Evolutionary conservation across 163 green algal genomes (phyloP).

Genomic region (Chloroidium sp.): DNA sequence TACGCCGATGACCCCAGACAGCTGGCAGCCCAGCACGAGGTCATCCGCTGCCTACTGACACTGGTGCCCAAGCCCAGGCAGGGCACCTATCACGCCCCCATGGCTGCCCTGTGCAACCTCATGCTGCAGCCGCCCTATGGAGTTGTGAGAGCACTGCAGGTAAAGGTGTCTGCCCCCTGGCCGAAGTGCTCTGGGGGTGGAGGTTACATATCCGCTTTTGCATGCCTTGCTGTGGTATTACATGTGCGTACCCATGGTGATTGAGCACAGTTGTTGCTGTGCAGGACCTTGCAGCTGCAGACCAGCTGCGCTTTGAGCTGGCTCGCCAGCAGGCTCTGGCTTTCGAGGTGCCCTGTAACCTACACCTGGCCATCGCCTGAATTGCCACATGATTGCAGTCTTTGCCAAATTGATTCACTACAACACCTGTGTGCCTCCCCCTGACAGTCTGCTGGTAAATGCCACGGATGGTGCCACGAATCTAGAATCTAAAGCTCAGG

Average conservation of each 20-base stretch:
- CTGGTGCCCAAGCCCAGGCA: conserved; percentile 17
- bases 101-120: conserved; percentile 9
- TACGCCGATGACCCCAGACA: not conserved
- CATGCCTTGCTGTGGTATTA: not conserved
- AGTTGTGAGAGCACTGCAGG: not conserved
- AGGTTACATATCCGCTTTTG: not conserved
- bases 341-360: not conserved
- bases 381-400: no score
- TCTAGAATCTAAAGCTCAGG: no score
- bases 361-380: not conserved
- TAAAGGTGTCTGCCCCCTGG: no score
- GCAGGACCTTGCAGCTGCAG: not conserved
- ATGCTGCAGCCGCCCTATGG: not conserved
- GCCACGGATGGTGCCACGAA: no score
- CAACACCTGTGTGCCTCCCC: no score
- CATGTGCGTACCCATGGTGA: not conserved
- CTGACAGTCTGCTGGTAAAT: no score
- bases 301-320: not conserved
- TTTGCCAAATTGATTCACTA: no score
- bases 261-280: not conserved
- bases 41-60: conserved; percentile 42
- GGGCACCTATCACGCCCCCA: conserved; percentile 21
- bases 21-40: conserved; percentile 29
- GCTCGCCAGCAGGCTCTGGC: not conserved
- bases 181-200: no score